These are phyloP conservation scores for Acanthochlamys bracteata DNA, from an alignment of 106 monocot species.

Conservation along the genomic window DNA sequence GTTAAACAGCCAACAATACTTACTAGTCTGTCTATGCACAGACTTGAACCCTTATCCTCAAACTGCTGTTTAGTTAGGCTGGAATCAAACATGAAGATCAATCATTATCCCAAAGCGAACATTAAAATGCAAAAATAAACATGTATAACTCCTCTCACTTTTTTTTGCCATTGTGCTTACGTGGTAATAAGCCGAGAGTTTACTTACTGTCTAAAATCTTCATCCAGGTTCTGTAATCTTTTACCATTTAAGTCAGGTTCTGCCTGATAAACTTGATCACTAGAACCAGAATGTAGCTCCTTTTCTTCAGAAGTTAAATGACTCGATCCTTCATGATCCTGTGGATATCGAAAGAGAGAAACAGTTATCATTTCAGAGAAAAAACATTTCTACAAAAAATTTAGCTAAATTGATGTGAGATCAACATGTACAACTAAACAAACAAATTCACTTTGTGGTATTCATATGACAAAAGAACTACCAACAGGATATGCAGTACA, in stretches of 20 bases:
- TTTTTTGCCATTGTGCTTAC: too few relatives aligned
- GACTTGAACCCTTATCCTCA: slow-evolving; percentile 21
- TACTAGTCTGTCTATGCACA: slow-evolving; percentile 11
- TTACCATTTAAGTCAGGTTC: slow-evolving; percentile 14
- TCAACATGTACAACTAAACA: too few relatives aligned
- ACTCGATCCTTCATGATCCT: slow-evolving; percentile 29
- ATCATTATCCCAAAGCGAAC: not conserved
- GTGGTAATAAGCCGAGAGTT: not conserved
- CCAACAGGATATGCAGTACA: too few relatives aligned
- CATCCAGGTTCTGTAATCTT: slow-evolving; percentile 9
- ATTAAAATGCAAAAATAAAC: not conserved
- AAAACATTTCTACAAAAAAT: not conserved
- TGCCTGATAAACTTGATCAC: slow-evolving; percentile 6
- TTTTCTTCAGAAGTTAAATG: slow-evolving; percentile 19
- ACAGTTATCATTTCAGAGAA: not conserved
- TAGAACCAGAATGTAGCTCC: slow-evolving; percentile 5
- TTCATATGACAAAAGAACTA: too few relatives aligned
- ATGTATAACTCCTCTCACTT: not conserved
- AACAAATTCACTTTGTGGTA: too few relatives aligned
- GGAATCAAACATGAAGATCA: slow-evolving; percentile 24
- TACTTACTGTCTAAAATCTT: slow-evolving; percentile 22
- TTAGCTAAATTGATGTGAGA: not conserved
- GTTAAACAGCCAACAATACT: slow-evolving; percentile 4
- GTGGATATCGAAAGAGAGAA: not conserved
- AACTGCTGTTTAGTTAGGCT: slow-evolving; percentile 24